Conservation (phyloP, 225 moss, liverwort and hornwort genomes). For the Pseudisothecium myosuroides region DNA sequence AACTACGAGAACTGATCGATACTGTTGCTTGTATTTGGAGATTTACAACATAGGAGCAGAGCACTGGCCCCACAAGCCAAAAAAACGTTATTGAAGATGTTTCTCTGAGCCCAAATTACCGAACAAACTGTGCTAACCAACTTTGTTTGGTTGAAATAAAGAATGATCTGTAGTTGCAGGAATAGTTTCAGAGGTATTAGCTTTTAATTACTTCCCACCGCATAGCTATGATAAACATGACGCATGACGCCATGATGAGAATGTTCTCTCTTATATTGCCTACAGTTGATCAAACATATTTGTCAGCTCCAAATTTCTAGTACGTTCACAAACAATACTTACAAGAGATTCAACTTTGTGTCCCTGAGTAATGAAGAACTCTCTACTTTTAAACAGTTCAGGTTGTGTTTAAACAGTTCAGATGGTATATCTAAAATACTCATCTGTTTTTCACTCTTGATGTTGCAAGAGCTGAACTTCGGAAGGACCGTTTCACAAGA, state of each 20-base stretch:
- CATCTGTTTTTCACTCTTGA: neutral
- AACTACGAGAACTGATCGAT: neutral
- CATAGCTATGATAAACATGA: slow-evolving; percentile 2
- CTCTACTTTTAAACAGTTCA: neutral
- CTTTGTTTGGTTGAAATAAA: neutral
- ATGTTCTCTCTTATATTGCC: neutral
- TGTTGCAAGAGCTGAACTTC: neutral
- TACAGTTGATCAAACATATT: neutral
- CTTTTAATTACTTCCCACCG: neutral
- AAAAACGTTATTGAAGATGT: neutral
- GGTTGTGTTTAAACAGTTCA: too few relatives aligned
- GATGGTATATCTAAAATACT: too few relatives aligned
- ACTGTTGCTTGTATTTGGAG: neutral
- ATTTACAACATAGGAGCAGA: neutral
- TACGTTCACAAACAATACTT: neutral
- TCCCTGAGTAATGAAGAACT: neutral
- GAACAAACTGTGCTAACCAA: neutral
- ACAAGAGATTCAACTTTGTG: neutral
- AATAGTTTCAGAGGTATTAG: neutral
- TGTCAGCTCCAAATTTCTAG: neutral
- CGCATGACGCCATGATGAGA: slow-evolving; percentile 6
- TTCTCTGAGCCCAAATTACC: neutral
- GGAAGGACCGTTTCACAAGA: neutral
- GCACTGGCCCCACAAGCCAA: neutral
- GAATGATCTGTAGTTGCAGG: neutral